Conservation (phyloP, 805 yeast genomes). For the Metschnikowia bowlesiae region DNA sequence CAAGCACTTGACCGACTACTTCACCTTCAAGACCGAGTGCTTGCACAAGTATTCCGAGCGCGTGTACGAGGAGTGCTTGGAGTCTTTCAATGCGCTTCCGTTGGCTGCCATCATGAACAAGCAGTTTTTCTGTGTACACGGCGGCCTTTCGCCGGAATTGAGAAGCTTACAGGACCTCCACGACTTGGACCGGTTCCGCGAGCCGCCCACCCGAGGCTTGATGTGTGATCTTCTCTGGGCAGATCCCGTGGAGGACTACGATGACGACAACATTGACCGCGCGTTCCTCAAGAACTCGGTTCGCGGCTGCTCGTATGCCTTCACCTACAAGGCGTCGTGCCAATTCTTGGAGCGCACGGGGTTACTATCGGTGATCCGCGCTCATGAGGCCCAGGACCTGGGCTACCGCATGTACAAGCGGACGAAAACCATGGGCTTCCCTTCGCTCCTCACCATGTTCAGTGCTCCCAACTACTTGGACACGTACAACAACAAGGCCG, state of each 20-base stretch:
- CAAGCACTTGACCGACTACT: conserved; percentile 86
- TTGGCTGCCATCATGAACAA: conserved; percentile 90
- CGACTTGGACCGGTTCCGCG: conserved; percentile 72
- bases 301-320: conserved; percentile 91
- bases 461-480: conserved; percentile 95
- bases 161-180: conserved; percentile 64
- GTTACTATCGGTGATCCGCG: conserved; percentile 80
- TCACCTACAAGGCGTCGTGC: conserved; percentile 77
- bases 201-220: conserved; percentile 89
- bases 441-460: conserved; percentile 83
- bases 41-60: conserved; percentile 66
- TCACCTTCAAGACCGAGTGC: conserved; percentile 90
- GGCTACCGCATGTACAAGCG: conserved; percentile 93
- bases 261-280: conserved; percentile 44
- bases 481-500: conserved; percentile 90
- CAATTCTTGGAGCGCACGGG: conserved; percentile 74
- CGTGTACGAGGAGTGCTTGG: conserved; percentile 69
- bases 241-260: conserved; percentile 90
- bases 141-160: conserved; percentile 88
- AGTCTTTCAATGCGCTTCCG: conserved; percentile 82
- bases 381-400: conserved; percentile 97
- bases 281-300: conserved; percentile 62
- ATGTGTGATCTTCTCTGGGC: conserved; percentile 97
- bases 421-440: conserved; percentile 81
- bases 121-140: conserved; percentile 94